phyloP scores from a whole-genome alignment of 1,139 yeast species.

The Geotrichum phurueaensis region DNA sequence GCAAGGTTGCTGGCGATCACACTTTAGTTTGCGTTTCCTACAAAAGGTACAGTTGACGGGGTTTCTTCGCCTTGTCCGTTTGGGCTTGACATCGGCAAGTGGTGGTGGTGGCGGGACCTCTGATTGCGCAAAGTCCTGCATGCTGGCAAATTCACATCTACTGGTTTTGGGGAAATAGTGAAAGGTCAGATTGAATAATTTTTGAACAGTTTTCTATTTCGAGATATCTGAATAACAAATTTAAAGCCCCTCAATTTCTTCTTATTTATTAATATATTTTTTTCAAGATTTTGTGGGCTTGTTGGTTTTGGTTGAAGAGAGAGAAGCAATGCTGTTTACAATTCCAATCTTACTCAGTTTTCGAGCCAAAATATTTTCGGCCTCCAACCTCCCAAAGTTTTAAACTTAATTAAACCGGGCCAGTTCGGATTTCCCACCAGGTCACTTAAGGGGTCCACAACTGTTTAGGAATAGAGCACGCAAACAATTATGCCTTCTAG shows the following conservation, averaged over 20 bases:
- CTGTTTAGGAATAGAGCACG: too few relatives aligned
- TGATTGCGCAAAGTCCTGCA: background rate
- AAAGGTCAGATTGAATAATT: background rate
- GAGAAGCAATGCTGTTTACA: background rate
- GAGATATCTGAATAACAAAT: background rate
- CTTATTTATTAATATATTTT: background rate
- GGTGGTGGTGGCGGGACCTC: background rate
- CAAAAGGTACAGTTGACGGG: conserved; percentile 33
- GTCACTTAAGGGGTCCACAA: too few relatives aligned
- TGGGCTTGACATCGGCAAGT: background rate
- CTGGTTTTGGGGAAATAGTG: background rate
- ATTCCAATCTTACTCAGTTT: background rate
- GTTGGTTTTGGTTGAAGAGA: background rate
- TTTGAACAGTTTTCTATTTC: background rate
- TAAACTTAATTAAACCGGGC: too few relatives aligned
- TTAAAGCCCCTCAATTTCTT: background rate
- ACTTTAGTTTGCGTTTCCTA: conserved; percentile 34
- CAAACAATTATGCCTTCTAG: too few relatives aligned
- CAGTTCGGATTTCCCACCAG: too few relatives aligned
- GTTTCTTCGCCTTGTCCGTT: conserved; percentile 23
- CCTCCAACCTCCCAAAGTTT: too few relatives aligned
- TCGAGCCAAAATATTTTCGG: background rate
- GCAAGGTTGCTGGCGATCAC: conserved; percentile 36
- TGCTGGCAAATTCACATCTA: background rate
- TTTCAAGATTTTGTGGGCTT: too few relatives aligned